A percentile compares a stretch with the other conserved stretches of the same genome.
Evolutionary conservation across 169 alveolate species (phyloP).

Genomic region (Toxoplasma gondii): DNA sequence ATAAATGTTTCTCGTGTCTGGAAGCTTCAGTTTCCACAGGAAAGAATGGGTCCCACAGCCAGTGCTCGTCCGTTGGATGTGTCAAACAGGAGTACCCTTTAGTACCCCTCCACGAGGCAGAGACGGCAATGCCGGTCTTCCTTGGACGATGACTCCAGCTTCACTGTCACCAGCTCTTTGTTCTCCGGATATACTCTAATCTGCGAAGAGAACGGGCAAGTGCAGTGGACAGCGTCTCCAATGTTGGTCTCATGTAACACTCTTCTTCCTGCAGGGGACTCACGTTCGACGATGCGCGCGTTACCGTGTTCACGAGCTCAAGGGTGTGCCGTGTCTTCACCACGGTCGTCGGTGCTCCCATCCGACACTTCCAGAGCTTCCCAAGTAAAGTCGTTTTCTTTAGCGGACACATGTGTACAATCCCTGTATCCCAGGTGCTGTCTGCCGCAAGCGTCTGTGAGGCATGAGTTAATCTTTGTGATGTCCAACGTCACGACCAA

Average conservation of each 20-base stretch:
- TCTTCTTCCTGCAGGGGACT: background rate
- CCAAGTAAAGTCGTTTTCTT: background rate
- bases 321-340: constrained; percentile 44
- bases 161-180: background rate
- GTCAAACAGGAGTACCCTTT: no score
- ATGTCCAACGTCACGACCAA: no score
- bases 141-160: no score
- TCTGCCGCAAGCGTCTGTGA: no score
- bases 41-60: background rate
- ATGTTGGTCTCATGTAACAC: no score
- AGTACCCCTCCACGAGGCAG: no score
- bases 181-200: constrained; percentile 28
- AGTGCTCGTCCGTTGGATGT: no score
- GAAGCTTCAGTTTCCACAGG: background rate
- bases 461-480: no score
- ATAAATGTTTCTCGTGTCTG: background rate
- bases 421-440: no score
- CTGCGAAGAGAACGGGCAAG: no score
- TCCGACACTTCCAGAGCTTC: constrained; percentile 19
- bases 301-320: constrained; percentile 46
- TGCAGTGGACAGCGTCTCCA: no score
- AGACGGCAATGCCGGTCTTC: no score
- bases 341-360: constrained; percentile 15
- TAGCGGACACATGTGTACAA: background rate
- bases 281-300: constrained; percentile 23